Percentiles rank a stretch among this genome's conserved stretches.
These are phyloP conservation scores for Puccinia polysora DNA, from an alignment of 1,284 basidiomycete genomes.

Conservation along the genomic window DNA sequence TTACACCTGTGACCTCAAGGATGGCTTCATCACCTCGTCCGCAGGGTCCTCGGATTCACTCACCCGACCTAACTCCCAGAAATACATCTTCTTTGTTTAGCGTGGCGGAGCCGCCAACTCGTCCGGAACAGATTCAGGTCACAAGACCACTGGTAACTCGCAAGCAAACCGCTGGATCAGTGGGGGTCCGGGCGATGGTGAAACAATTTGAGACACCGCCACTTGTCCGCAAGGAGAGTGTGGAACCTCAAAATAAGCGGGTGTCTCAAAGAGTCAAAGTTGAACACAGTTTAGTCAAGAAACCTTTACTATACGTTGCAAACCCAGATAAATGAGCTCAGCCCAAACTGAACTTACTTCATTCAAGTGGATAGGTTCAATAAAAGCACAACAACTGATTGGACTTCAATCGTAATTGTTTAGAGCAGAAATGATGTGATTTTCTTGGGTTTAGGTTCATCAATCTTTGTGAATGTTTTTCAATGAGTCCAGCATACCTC, in stretches of 20 bases:
- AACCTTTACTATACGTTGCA: constrained; percentile 40
- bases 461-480: too few relatives aligned
- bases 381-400: too few relatives aligned
- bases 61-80: neutral
- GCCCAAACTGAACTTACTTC: too few relatives aligned
- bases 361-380: too few relatives aligned
- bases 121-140: neutral
- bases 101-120: neutral
- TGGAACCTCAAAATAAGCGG: neutral
- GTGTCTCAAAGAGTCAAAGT: constrained; percentile 18
- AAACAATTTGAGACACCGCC: constrained; percentile 28
- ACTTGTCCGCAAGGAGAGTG: neutral
- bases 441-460: too few relatives aligned
- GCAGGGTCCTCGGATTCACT: constrained; percentile 1
- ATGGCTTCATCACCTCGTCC: constrained; percentile 13
- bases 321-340: constrained; percentile 42
- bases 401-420: too few relatives aligned
- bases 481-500: too few relatives aligned
- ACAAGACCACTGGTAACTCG: neutral
- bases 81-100: neutral
- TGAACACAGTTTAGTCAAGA: constrained; percentile 32
- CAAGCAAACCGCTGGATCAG: constrained; percentile 15
- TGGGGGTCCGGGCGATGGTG: constrained; percentile 35
- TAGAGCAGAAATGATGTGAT: too few relatives aligned
- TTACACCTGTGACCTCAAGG: neutral